Base-by-base conservation (phyloP, 768 basidiomycete genomes). In the Agrocybe pediades region DNA sequence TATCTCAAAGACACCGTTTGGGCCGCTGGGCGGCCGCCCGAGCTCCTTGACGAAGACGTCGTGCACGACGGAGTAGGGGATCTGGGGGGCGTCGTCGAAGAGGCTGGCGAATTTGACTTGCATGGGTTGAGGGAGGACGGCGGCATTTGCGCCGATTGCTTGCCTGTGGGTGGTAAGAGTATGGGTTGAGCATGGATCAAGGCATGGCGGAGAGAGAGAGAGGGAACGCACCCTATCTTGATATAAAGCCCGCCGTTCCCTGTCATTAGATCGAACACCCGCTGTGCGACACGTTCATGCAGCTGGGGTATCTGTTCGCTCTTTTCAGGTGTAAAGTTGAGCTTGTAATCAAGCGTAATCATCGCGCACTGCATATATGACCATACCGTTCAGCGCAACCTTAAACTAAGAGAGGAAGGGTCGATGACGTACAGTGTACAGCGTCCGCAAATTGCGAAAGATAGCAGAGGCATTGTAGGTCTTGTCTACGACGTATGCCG, bases 11-110 rank as follows among this genome's bases (percentile, higher is more conserved):
- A 94, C 71, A 16, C 89, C 90, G 21, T 78, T 80, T 0, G 89
- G 87, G 0, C 85, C 83, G 30, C 79, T 70, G 0, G 86, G 87
- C 0, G 81, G 81, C 2, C 78, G 70, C 1, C 87, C 88, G 8
- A 92, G 86, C 64, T 94, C 88, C 26, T 77, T 71, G 26, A 72
- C 61, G 62, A 95, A 87, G 4, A 94, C 90, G 6, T 78, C 69
- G 3, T 80, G 75, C 30, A 95, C 77, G 49, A 82, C 81, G 1
- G 80, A 74, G 65, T 88, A 92, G 6, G 90, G 83, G 2, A 96
- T 85, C 59, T 89, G 88, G 0, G 95, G 94, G 0, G 95, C 93
- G 43, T 90, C 86, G 59, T 96, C 95, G 60, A 95, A 95, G 2
- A 97, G 78, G 53, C 80, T 85, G 1, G 85, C 80, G 61, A 97